Percentiles rank a stretch among this genome's conserved stretches.
Conservation (phyloP, 306 rosid species). For the Vicia villosa region DNA sequence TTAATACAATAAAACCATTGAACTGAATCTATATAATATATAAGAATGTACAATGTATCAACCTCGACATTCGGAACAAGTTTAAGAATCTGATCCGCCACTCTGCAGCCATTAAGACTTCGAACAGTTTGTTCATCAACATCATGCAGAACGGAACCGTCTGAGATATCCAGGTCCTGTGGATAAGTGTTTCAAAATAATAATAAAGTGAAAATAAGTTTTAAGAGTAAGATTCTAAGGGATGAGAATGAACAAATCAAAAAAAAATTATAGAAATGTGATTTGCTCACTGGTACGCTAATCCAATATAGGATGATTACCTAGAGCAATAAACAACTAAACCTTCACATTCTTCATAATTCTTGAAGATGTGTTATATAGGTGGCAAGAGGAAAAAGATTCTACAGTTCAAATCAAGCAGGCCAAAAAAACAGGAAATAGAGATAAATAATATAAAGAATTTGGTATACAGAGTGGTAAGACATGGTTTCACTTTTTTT, state of each 20-base stretch:
- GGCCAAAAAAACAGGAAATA: conserved; percentile 9
- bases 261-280: conserved; percentile 21
- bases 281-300: not conserved
- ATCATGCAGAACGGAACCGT: conserved; percentile 65
- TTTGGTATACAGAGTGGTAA: not conserved
- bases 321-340: conserved; percentile 1
- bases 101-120: conserved; percentile 97
- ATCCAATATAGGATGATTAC: conserved; percentile 9
- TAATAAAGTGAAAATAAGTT: conserved; percentile 28
- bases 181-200: conserved; percentile 35
- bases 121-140: conserved; percentile 92
- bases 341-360: not conserved
- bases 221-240: conserved; percentile 22
- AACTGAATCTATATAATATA: conserved; percentile 23
- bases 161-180: conserved; percentile 90
- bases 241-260: conserved; percentile 7
- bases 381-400: conserved; percentile 12
- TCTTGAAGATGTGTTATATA: not conserved
- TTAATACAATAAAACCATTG: conserved; percentile 34
- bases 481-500: not conserved
- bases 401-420: conserved; percentile 19
- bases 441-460: conserved; percentile 14
- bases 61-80: conserved; percentile 95
- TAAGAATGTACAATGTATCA: conserved; percentile 38
- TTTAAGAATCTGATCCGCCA: conserved; percentile 97